Base-by-base conservation (phyloP, 1,139 yeast genomes). In the Debaryomyces robertsiae region DNA sequence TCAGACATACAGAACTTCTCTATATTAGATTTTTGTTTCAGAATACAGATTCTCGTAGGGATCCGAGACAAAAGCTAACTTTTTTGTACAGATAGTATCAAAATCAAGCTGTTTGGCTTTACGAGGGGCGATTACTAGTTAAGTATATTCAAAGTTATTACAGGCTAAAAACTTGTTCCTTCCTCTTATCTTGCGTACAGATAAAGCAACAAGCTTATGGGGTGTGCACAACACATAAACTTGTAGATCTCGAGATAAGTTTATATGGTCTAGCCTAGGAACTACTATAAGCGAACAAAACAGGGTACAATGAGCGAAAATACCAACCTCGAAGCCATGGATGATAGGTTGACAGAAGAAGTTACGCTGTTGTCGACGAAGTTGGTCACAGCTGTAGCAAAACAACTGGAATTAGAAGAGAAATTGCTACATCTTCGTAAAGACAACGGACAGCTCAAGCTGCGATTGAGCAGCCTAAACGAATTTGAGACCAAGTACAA, bases 301-400 rank as follows among this genome's bases (percentile, higher is more conserved):
- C 18, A 25, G 9, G 14, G 16, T 10, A 33, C 7, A 10, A 33
- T 33, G 38, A 24, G 24, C 27, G 36, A 11, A 15, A 30, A 10
- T 16, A n/a, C 13, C 16, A 22, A 34, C 40, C 15, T 38, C 5
- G 56, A 53, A 33, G 51, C 43, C 22, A 39, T 53, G 13, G 59
- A 61, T 28, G 62, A 54, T 18, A 61, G 84, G 38, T 66, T 80
- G 29, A 73, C 84, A 1, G 61, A 72, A 35, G 84, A 81, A 58
- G 79, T 81, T 41, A 69, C 83, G 3, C 64, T 75, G 38, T 61
- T 81, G 39, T 79, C 84, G 27, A 81, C 85, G 10, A 78, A 77
- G 55, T 63, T 81, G 41, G 78, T 81, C 36, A 81, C 83, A 24
- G 79, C 83, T 9, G 77, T 81, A 6, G 81, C 79, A 46, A 77